Evolutionary conservation across 495 filamentous ascomycete species (phyloP).

Genomic region (Xylaria cubensis): DNA sequence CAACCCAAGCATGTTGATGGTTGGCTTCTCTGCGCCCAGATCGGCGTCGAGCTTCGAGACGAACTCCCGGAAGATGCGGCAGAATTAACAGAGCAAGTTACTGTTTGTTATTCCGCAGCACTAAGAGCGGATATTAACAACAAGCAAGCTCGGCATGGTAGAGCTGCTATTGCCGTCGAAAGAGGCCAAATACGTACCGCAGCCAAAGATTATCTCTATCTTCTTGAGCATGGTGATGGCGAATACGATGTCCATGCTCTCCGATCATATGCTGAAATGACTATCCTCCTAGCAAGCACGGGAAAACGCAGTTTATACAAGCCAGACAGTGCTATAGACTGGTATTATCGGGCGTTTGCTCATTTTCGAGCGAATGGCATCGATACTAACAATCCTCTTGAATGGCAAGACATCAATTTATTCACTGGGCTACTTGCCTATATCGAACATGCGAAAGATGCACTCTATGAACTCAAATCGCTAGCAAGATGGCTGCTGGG

Average conservation of each 20-base stretch:
- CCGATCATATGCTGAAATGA: constrained; percentile 36
- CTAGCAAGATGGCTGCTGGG: constrained; percentile 84
- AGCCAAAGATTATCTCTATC: constrained; percentile 36
- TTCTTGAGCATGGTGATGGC: constrained; percentile 31
- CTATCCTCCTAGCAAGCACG: constrained; percentile 35
- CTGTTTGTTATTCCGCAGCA: constrained; percentile 74
- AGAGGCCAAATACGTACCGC: constrained; percentile 49
- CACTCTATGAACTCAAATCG: constrained; percentile 69
- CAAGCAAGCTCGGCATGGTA: constrained; percentile 64
- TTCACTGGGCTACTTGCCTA: constrained; percentile 80
- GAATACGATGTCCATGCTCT: constrained; percentile 38
- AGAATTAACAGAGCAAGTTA: constrained; percentile 60
- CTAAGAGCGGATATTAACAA: constrained; percentile 66
- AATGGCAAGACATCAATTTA: constrained; percentile 84
- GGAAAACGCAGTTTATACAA: constrained; percentile 30
- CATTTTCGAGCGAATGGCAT: constrained; percentile 48
- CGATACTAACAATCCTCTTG: constrained; percentile 62
- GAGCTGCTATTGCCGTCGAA: constrained; percentile 65
- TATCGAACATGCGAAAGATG: constrained; percentile 64
- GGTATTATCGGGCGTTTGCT: constrained; percentile 68
- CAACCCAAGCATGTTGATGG: constrained; percentile 68
- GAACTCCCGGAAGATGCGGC: constrained; percentile 58
- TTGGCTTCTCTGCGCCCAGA: constrained; percentile 72
- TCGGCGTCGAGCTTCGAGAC: constrained; percentile 62
- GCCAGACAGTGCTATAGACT: constrained; percentile 59